Conservation (phyloP, 306 rosid species). For the Vicia faba region DNA sequence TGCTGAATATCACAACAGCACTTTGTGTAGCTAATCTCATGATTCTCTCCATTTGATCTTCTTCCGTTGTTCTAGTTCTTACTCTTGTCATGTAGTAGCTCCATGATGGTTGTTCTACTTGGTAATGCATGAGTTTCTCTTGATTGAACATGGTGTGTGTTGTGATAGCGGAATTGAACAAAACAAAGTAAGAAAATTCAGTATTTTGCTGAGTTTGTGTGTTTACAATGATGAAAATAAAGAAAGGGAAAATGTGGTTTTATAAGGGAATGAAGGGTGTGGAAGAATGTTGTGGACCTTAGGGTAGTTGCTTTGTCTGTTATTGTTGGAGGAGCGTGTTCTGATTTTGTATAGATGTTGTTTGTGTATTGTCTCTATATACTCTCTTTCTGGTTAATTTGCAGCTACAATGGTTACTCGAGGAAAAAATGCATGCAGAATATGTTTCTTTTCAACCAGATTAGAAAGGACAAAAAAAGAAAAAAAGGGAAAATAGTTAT, state of each 20-base stretch:
- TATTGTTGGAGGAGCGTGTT: neutral
- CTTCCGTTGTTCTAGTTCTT: constrained; percentile 40
- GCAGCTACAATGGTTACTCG: too few relatives aligned
- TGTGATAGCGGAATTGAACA: neutral
- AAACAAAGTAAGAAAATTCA: neutral
- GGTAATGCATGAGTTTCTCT: constrained; percentile 53
- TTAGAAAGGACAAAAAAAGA: too few relatives aligned
- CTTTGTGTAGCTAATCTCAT: constrained; percentile 68
- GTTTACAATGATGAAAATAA: neutral
- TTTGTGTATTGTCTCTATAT: too few relatives aligned
- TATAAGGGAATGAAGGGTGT: neutral
- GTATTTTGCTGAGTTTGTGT: neutral
- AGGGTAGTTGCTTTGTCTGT: neutral
- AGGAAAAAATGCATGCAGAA: too few relatives aligned
- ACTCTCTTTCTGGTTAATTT: too few relatives aligned
- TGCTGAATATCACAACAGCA: constrained; percentile 86
- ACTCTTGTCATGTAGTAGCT: constrained; percentile 37
- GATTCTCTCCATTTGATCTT: constrained; percentile 56
- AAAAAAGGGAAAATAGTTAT: too few relatives aligned
- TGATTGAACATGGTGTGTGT: neutral
- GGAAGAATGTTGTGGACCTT: neutral
- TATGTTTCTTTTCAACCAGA: too few relatives aligned
- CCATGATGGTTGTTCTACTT: constrained; percentile 51
- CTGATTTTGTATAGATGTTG: too few relatives aligned
- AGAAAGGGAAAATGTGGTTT: neutral